phyloP scores from a whole-genome alignment of 495 filamentous ascomycete species.

The Arthonia radiata region DNA sequence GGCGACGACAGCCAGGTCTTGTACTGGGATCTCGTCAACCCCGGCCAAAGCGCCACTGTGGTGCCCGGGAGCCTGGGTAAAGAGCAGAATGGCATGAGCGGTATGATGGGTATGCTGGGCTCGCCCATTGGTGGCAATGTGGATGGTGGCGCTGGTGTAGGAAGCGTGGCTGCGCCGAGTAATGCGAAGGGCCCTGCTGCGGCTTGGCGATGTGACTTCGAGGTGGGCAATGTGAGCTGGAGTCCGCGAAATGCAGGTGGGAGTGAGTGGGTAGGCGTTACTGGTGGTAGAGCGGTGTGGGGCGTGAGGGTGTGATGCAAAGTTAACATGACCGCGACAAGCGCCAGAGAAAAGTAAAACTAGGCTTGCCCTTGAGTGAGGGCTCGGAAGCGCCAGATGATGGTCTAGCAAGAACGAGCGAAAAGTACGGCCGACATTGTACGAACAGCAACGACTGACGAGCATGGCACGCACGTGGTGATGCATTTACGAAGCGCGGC shows the following conservation, averaged over 20 bases:
- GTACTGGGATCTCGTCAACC: constrained; percentile 77
- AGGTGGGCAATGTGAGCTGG: constrained; percentile 90
- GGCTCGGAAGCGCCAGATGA: too few species aligned
- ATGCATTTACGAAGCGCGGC: too few species aligned
- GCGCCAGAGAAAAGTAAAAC: too few species aligned
- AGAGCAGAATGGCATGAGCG: constrained; percentile 22
- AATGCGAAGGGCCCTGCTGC: constrained; percentile 37
- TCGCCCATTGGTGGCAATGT: constrained; percentile 3
- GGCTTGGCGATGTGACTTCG: constrained; percentile 86
- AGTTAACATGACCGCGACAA: too few species aligned
- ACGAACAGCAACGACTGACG: too few species aligned
- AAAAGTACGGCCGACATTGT: too few species aligned
- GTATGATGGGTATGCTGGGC: constrained; percentile 6
- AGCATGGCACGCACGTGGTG: too few species aligned
- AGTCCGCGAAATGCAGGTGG: constrained; percentile 55
- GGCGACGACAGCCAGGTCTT: constrained; percentile 79
- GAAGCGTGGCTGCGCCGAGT: constrained; percentile 1
- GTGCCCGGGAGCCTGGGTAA: constrained; percentile 3
- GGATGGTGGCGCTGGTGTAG: constrained; percentile 3
- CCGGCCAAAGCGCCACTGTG: constrained; percentile 16
- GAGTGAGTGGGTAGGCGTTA: constrained; percentile 85
- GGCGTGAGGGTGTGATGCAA: constrained; percentile 48
- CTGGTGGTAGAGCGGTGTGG: constrained; percentile 77
- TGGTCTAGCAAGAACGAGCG: too few species aligned
- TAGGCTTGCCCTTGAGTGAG: too few species aligned